phyloP scores from a whole-genome alignment of 257 asterid genomes.

The Solanum ossicruentum region DNA sequence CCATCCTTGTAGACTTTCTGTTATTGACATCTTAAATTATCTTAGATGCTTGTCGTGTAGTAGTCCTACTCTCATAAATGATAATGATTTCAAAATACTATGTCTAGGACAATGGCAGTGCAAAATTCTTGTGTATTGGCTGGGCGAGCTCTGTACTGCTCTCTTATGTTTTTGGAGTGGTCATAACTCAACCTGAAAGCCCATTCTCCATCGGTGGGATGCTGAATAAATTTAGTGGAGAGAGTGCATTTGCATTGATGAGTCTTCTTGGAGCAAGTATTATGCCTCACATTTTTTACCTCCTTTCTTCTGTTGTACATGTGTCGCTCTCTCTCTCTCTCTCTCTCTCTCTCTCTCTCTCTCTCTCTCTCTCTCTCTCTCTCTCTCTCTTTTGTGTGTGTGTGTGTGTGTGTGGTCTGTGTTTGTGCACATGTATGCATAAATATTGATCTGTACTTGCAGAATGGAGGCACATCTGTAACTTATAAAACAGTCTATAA shows the following conservation, averaged over 20 bases:
- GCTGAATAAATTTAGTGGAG: constrained; percentile 60
- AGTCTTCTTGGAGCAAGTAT: constrained; percentile 89
- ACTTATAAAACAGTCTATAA: background rate
- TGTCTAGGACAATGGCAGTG: constrained; percentile 56
- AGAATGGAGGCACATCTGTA: background rate
- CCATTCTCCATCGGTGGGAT: constrained; percentile 47
- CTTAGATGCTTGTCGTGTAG: background rate
- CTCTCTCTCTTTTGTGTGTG: background rate
- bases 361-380: background rate
- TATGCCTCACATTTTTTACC: constrained; percentile 91
- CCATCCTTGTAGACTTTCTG: background rate
- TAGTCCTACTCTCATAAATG: background rate
- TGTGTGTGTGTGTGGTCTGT: background rate
- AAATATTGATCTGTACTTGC: background rate
- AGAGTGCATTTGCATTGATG: constrained; percentile 77
- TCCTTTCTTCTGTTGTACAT: constrained; percentile 91
- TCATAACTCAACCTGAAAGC: constrained; percentile 48
- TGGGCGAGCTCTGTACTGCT: constrained; percentile 43
- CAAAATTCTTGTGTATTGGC: constrained; percentile 43
- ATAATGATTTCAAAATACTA: background rate
- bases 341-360: background rate
- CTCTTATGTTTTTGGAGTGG: constrained; percentile 55
- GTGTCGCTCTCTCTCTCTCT: constrained; percentile 23
- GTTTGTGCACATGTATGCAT: background rate
- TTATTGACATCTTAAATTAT: background rate